Evolutionary conservation across 352 stramenopile species (phyloP).

Genomic region (Globisporangium carolinianum): DNA sequence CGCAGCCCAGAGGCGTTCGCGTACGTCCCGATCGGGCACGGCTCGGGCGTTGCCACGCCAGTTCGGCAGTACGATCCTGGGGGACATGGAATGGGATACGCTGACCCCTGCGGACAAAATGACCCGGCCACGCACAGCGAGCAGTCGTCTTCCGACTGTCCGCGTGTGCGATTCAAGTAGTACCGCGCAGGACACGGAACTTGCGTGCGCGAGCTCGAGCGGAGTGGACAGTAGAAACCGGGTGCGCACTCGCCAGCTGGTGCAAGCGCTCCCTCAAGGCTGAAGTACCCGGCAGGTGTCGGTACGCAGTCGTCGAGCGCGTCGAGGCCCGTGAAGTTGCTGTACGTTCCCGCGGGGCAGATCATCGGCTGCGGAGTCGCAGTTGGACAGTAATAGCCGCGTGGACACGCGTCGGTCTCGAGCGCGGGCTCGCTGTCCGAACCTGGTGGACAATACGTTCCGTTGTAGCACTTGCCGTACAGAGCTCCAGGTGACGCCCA

Average conservation of each 20-base stretch:
- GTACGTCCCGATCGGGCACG: conserved; percentile 89
- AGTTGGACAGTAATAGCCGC: conserved; percentile 74
- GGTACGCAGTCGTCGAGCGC: conserved; percentile 62
- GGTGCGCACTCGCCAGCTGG: conserved; percentile 53
- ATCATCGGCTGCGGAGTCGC: conserved; percentile 56
- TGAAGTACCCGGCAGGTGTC: conserved; percentile 66
- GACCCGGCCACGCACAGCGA: conserved; percentile 57
- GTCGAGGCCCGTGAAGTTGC: conserved; percentile 75
- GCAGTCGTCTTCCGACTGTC: conserved; percentile 65
- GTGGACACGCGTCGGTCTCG: conserved; percentile 63
- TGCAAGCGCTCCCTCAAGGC: conserved; percentile 45
- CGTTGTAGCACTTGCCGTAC: conserved; percentile 82
- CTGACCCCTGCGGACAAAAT: conserved; percentile 60
- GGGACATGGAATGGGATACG: conserved; percentile 62
- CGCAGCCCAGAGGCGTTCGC: conserved; percentile 68
- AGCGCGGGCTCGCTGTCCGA: conserved; percentile 67
- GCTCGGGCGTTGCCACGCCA: conserved; percentile 57
- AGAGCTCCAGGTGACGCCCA: conserved; percentile 53
- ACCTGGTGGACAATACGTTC: conserved; percentile 74
- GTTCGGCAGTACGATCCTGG: conserved; percentile 86
- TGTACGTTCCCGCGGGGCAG: conserved; percentile 83
- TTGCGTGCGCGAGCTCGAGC: conserved; percentile 62
- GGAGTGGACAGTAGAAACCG: conserved; percentile 82
- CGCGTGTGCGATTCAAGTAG: conserved; percentile 59
- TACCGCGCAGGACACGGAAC: conserved; percentile 72